phyloP scores from a whole-genome alignment of 108 stramenopile species.

The Pinguiococcus pyrenoidosus region DNA sequence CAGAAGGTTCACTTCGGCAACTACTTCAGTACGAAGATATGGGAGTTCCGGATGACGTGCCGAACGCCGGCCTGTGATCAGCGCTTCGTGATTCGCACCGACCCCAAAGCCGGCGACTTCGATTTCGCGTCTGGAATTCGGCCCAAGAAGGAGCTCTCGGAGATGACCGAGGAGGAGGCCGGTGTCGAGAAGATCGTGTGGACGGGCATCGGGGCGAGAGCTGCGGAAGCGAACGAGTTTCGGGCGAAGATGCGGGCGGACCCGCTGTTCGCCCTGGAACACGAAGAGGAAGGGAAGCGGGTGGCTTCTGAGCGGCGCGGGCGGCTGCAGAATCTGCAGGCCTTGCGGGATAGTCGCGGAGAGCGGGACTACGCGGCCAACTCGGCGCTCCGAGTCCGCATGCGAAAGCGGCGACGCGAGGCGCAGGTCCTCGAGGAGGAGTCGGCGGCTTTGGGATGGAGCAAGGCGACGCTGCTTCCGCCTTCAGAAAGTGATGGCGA shows the following conservation, averaged over 20 bases:
- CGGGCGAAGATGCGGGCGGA: too few relatives aligned
- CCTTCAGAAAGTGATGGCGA: too few relatives aligned
- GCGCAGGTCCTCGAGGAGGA: too few relatives aligned
- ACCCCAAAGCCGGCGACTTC: conserved; percentile 39
- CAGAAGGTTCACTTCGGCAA: conserved; percentile 60
- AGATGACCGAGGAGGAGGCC: not conserved
- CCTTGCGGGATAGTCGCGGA: not conserved
- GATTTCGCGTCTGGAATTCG: conserved; percentile 32
- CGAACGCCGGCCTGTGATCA: conserved; percentile 53
- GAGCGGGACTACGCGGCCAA: too few relatives aligned
- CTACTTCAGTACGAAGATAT: conserved; percentile 72
- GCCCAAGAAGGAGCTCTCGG: not conserved
- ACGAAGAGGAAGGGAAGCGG: not conserved
- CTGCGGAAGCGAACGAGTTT: too few relatives aligned
- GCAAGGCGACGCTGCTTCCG: too few relatives aligned
- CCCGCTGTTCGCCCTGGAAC: not conserved
- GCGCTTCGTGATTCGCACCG: conserved; percentile 48
- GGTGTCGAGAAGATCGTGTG: too few relatives aligned
- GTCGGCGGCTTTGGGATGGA: too few relatives aligned
- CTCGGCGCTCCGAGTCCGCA: too few relatives aligned
- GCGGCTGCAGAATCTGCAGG: not conserved
- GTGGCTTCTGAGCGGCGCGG: not conserved
- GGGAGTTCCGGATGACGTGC: conserved; percentile 79
- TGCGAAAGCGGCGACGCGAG: not conserved
- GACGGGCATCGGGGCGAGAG: too few relatives aligned